Conservation (phyloP, 2,329 filamentous ascomycete species). For the Fusarium longipes region DNA sequence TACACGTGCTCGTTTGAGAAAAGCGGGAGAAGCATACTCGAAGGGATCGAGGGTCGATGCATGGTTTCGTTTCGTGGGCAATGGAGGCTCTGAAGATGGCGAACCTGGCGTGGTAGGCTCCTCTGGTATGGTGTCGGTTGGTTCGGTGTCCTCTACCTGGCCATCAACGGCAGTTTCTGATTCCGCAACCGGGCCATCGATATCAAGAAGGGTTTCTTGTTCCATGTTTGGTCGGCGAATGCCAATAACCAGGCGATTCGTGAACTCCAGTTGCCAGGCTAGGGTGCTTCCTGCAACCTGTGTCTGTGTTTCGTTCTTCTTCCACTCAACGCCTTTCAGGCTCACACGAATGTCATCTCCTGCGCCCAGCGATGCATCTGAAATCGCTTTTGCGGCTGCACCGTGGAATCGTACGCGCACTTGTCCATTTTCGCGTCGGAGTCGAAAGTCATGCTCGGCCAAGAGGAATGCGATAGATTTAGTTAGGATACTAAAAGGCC, state of each 20-base stretch:
- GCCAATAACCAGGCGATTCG: conserved; percentile 60
- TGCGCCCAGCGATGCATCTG: conserved; percentile 75
- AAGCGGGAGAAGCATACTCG: conserved; percentile 82
- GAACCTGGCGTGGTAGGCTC: conserved; percentile 34
- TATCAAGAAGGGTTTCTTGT: conserved; percentile 61
- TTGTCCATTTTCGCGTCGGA: conserved; percentile 81
- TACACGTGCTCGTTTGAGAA: conserved; percentile 76
- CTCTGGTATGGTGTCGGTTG: conserved; percentile 19
- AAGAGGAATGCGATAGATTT: conserved; percentile 81
- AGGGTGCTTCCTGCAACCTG: conserved; percentile 63
- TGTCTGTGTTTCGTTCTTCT: conserved; percentile 61
- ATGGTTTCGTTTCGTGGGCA: conserved; percentile 51
- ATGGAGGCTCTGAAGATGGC: conserved; percentile 30
- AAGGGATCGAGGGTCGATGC: conserved; percentile 54
- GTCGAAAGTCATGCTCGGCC: conserved; percentile 84
- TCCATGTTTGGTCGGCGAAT: conserved; percentile 57
- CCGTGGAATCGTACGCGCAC: conserved; percentile 81
- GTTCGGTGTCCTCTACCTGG: conserved; percentile 16
- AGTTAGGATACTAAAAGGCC: conserved; percentile 87
- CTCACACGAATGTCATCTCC: conserved; percentile 79
- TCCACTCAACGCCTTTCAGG: conserved; percentile 76
- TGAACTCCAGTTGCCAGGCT: conserved; percentile 70
- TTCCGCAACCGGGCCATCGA: conserved; percentile 55
- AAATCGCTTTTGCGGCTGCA: conserved; percentile 75
- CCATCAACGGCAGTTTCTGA: conserved; percentile 34